Percentiles rank a stretch among this genome's conserved stretches.
These are phyloP conservation scores for Nakataea oryzae DNA, from an alignment of 2,329 filamentous ascomycete genomes.

Conservation along the genomic window DNA sequence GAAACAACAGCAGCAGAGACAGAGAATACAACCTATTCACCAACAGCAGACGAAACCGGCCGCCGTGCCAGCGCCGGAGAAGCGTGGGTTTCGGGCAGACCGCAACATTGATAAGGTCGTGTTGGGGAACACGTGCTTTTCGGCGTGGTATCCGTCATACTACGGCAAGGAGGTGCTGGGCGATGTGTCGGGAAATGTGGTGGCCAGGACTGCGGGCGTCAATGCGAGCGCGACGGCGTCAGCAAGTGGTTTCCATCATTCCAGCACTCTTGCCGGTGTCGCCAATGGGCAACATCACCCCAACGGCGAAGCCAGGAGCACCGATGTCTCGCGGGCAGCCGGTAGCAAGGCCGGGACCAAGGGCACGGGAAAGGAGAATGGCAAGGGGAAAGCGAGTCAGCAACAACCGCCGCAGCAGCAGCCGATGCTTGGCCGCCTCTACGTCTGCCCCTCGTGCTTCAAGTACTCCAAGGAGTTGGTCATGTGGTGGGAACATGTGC, in stretches of 20 bases:
- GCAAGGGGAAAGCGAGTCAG: constrained; percentile 15
- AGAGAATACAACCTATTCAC: background rate
- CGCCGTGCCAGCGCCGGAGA: constrained; percentile 10
- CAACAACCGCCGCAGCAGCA: constrained; percentile 14
- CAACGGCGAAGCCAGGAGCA: constrained; percentile 21
- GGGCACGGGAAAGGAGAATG: constrained; percentile 18
- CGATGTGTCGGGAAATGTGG: constrained; percentile 23
- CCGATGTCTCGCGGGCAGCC: background rate
- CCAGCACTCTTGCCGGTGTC: background rate
- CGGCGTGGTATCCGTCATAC: constrained; percentile 87
- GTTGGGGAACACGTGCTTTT: constrained; percentile 73
- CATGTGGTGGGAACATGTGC: constrained; percentile 47
- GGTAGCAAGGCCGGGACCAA: constrained; percentile 5
- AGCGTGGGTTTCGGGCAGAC: constrained; percentile 34
- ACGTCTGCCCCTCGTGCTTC: constrained; percentile 89
- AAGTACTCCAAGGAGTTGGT: constrained; percentile 66
- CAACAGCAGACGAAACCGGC: background rate
- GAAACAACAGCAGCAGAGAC: background rate
- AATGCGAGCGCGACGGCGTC: constrained; percentile 10
- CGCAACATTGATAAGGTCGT: constrained; percentile 83
- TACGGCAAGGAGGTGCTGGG: constrained; percentile 65
- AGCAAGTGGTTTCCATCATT: background rate
- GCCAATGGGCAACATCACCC: background rate
- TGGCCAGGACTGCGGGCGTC: constrained; percentile 14
- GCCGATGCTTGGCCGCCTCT: constrained; percentile 56